phyloP scores from a whole-genome alignment of 2,329 filamentous ascomycete genomes.

The Hypoxylon sp. region DNA sequence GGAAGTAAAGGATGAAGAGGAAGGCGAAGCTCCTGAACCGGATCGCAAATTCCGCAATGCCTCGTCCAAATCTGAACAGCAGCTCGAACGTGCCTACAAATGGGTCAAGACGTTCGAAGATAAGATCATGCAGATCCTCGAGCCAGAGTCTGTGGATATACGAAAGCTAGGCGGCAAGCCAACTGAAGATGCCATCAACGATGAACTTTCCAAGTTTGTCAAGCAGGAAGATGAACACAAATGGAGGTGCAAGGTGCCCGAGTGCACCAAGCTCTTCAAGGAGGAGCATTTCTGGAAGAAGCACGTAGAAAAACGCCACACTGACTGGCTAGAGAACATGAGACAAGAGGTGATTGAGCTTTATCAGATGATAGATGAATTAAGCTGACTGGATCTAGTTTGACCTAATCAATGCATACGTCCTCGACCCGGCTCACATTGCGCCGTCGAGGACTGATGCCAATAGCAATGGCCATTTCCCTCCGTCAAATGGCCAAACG shows the following conservation, averaged over 20 bases:
- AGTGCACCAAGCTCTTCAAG: constrained; percentile 97
- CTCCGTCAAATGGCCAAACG: constrained; percentile 80
- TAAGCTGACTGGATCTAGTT: constrained; percentile 71
- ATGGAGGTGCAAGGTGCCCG: constrained; percentile 95
- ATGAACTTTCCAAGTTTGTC: constrained; percentile 88
- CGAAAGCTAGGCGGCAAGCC: constrained; percentile 92
- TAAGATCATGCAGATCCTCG: constrained; percentile 92
- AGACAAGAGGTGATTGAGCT: constrained; percentile 81
- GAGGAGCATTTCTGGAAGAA: constrained; percentile 98
- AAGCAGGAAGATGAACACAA: constrained; percentile 99
- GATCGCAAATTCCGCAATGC: constrained; percentile 82
- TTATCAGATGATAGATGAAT: neutral
- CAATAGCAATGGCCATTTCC: constrained; percentile 96
- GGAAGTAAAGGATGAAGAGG: constrained; percentile 72
- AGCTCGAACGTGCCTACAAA: constrained; percentile 94
- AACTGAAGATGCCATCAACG: constrained; percentile 86
- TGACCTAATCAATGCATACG: constrained; percentile 92
- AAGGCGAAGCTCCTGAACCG: constrained; percentile 72
- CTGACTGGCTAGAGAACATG: constrained; percentile 86
- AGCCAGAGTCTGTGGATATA: constrained; percentile 88
- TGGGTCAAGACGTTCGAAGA: constrained; percentile 99
- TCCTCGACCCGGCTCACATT: constrained; percentile 94
- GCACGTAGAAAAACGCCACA: constrained; percentile 95
- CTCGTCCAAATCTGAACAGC: constrained; percentile 85
- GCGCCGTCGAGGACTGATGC: constrained; percentile 93